Evolutionary conservation across 179 eudicot genomes (phyloP), one percentile per base, ranked within the genome.

Genomic region (Beta corolliflora): DNA sequence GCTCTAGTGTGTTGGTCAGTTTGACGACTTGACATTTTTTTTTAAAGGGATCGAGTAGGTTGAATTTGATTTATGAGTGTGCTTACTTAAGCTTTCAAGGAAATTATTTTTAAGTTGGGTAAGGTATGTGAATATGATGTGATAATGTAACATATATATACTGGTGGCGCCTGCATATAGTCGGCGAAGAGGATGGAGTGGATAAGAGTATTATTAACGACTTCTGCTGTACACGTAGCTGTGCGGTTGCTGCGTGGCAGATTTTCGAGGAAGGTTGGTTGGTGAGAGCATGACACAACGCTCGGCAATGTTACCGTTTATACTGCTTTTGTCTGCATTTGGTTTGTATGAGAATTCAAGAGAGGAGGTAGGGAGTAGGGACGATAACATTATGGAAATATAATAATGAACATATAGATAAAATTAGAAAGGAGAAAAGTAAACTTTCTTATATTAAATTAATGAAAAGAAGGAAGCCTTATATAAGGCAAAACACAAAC

Each of bases 1-100:
- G 78, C 19, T 15, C 83, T 83, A 14, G 83, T 76, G 60, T 68
- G 44, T 53, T 70, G 76, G 56, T 83, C 75, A 10, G 77, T 83
- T 61, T 79, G 82, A 36, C 67, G 65, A 65, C 41, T 65, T 19
- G 78, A 25, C 83, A 80, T 80, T 7, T 5, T 44, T 71, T 46
- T 23, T 45, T 2, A 0, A 21, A 21, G 31, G 12, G 21, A 18
- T 3, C 3, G 6, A 7, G 9, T 21, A n/a, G n/a, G 14, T 9
- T 4, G 67, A 31, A 21, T 63, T 18, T 63, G 11, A 19, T 63
- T 60, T 13, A 54, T 54, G 10, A 9, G n/a, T n/a, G 11, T 9
- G 41, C 2, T 60, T 23, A 21, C 0, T 19, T 7, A 63, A 11
- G 67, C 36, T 4, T 21, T 61, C 31, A n/a, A 61, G 0, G 67